Conservation (phyloP, 23 red algal genomes). For the Chondrus crispus region DNA sequence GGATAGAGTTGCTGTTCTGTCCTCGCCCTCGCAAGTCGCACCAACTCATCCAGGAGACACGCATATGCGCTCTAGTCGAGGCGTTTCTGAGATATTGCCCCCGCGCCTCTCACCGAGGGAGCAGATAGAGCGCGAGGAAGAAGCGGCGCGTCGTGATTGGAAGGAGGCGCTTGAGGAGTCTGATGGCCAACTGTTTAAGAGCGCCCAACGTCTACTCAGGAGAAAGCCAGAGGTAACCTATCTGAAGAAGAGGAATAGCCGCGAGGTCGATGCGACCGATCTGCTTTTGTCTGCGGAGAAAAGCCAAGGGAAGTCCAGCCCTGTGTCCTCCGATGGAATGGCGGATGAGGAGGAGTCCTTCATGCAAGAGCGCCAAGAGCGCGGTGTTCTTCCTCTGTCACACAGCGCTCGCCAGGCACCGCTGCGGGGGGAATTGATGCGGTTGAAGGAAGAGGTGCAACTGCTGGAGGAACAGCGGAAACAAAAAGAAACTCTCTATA, state of each 20-base stretch:
- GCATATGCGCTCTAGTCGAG: too few relatives aligned
- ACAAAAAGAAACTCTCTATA: background rate
- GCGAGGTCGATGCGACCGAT: conserved; percentile 10
- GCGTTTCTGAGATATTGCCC: background rate
- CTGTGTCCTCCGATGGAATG: conserved; percentile 39
- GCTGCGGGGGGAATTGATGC: background rate
- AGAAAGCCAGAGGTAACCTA: conserved; percentile 40
- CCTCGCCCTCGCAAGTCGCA: background rate
- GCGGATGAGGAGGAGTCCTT: background rate
- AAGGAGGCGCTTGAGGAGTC: conserved; percentile 39
- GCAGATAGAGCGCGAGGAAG: background rate
- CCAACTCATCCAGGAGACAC: background rate
- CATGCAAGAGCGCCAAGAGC: background rate
- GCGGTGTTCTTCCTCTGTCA: background rate
- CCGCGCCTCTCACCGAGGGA: background rate
- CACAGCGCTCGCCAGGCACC: background rate
- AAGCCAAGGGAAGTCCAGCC: conserved; percentile 22
- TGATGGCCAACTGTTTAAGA: conserved; percentile 32
- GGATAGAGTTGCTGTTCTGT: too few relatives aligned
- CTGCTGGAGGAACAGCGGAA: conserved; percentile 35
- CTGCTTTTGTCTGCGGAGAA: background rate
- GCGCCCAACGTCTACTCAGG: conserved; percentile 6
- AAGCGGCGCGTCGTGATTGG: conserved; percentile 34
- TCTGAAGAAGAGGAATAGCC: conserved; percentile 42
- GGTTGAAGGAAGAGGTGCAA: conserved; percentile 18